Percentiles rank a stretch among this genome's conserved stretches.
phyloP scores from a whole-genome alignment of 2,329 filamentous ascomycete species.

The Boeremia lycopersici region DNA sequence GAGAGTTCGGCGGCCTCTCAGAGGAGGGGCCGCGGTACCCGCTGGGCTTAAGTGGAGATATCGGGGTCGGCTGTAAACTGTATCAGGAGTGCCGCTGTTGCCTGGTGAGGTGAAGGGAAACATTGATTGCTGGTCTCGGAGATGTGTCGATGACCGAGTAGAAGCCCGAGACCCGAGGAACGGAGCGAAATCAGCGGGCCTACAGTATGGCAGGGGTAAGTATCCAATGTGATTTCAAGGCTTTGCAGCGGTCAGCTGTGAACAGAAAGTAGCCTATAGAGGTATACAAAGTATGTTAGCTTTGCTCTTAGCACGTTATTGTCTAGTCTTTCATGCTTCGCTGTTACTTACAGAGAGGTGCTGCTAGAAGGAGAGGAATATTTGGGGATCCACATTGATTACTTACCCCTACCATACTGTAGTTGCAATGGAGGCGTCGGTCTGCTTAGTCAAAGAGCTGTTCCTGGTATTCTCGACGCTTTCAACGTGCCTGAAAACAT shows the following conservation, averaged over 20 bases:
- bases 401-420: too few species aligned
- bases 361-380: too few species aligned
- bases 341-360: too few species aligned
- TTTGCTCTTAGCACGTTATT: too few species aligned
- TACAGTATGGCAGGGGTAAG: too few species aligned
- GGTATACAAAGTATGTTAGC: too few species aligned
- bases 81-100: conserved; percentile 1
- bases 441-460: not conserved
- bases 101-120: not conserved
- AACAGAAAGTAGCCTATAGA: too few species aligned
- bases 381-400: too few species aligned
- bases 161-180: conserved; percentile 1
- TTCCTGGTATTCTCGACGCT: not conserved
- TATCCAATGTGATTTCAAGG: too few species aligned
- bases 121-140: conserved; percentile 2
- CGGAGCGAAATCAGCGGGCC: not conserved
- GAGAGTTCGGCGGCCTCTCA: not conserved
- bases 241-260: too few species aligned
- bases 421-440: not conserved
- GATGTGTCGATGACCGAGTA: conserved; percentile 5
- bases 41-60: conserved; percentile 2
- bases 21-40: conserved; percentile 10
- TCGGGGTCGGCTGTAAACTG: not conserved
- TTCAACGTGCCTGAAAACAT: not conserved
- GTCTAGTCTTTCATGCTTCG: too few species aligned